Conservation (phyloP, 2,329 filamentous ascomycete genomes). For the Parafenestella ontariensis region DNA sequence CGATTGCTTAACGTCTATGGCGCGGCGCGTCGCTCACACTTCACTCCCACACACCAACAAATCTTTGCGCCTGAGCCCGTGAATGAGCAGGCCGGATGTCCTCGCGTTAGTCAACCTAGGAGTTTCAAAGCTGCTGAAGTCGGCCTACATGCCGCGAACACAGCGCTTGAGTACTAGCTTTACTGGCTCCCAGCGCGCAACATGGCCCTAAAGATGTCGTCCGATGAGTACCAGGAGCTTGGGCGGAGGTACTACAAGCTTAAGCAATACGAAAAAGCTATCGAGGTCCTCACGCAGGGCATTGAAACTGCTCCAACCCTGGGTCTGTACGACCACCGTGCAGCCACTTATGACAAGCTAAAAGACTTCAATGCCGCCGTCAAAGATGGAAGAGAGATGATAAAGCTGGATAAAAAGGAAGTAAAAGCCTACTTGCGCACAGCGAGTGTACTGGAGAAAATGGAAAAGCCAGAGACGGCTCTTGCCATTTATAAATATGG, state of each 20-base stretch:
- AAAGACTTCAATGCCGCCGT: constrained; percentile 59
- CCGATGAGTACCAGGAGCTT: constrained; percentile 46
- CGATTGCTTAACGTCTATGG: background rate
- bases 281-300: constrained; percentile 42
- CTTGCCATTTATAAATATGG: constrained; percentile 65
- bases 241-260: constrained; percentile 46
- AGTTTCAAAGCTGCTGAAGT: background rate
- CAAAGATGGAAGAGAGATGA: constrained; percentile 64
- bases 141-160: too few species aligned
- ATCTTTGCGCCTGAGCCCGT: background rate
- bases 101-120: background rate
- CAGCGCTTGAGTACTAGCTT: background rate
- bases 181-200: background rate
- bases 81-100: background rate
- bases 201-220: constrained; percentile 42
- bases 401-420: constrained; percentile 58
- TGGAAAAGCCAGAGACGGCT: constrained; percentile 61
- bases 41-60: background rate
- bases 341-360: constrained; percentile 63
- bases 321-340: constrained; percentile 61
- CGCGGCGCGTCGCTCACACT: background rate
- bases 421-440: constrained; percentile 66
- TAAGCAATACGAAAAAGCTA: constrained; percentile 45
- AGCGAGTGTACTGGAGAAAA: constrained; percentile 56
- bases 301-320: constrained; percentile 38